Base-by-base conservation (phyloP, 106 monocot species). In the Dioscorea alata region DNA sequence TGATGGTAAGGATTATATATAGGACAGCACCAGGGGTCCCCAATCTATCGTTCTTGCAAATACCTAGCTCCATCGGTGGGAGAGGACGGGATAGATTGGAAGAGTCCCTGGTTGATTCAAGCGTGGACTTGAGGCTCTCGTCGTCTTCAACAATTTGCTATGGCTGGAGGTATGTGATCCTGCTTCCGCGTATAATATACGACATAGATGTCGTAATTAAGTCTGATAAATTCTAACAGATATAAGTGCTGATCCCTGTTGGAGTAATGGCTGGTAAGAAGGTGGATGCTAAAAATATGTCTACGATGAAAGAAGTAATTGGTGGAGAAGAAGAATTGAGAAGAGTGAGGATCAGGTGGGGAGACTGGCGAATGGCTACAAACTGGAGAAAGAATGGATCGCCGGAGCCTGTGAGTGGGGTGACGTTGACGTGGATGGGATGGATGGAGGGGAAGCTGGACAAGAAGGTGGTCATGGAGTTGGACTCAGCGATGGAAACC, bases 401-500 rank as follows among this genome's bases (percentile, higher is more conserved):
- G 19, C 59, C 59, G 23, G 0, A 0, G 12, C 6, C 23, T 5
- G 19, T 4, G 21, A 21, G 4, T 16, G 54, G 54, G 54, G 2
- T 6, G 54, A 59, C 12, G 23, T 19, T 18, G 59, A 59, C 4
- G 22, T 59, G 20, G 23, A 59, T 20, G 59, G 59, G 12, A 1
- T 52, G 66, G 70, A 78, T 23, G 25, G 19, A 9, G 35, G 90
- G 83, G 71, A 50, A 71, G 16, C 78, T 57, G 68, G 82, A n/a
- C 57, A 84, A 51, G 79, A 83, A 60, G 23, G 23, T 50, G 52
- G 74, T 61, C 48, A 84, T 14, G 71, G 71, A 67, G 50, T 49
- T 33, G 23, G 86, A 75, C 61, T 90, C 90, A n/a, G 81, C 65
- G 60, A 50, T 21, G 64, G 86, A 81, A 31, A 90, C 74, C 15